Evolutionary conservation across 129 eudicot genomes (phyloP).

Genomic region (Saussurea involucrata): DNA sequence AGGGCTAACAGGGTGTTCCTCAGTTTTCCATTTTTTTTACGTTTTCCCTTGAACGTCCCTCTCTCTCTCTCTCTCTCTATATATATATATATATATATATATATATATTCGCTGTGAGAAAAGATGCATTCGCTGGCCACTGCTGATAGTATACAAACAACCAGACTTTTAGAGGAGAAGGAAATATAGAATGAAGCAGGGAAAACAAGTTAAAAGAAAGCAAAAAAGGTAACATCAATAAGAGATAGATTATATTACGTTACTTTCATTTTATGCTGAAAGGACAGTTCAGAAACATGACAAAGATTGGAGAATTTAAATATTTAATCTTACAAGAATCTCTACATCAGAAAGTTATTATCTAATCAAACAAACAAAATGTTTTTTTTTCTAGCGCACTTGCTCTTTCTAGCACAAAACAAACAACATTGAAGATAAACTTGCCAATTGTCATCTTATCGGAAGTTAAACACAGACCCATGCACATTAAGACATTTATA

Average conservation of each 20-base stretch:
- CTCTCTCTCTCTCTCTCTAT: too few species aligned
- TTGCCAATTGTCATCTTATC: neutral
- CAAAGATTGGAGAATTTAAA: neutral
- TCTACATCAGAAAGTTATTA: neutral
- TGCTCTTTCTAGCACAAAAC: neutral
- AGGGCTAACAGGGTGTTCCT: too few species aligned
- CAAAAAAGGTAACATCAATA: neutral
- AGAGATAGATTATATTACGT: neutral
- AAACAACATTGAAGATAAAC: neutral
- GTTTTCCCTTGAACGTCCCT: too few species aligned
- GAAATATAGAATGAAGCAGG: neutral
- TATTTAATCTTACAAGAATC: neutral
- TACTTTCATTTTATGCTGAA: neutral
- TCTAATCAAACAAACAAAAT: neutral
- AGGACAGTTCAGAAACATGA: neutral
- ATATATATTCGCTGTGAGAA: too few species aligned
- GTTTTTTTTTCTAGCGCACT: too few species aligned
- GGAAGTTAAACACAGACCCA: neutral
- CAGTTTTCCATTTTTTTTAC: too few species aligned
- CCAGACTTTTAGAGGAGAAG: neutral
- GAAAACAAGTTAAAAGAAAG: neutral
- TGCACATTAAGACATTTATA: neutral
- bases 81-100: too few species aligned
- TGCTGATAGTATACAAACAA: neutral
- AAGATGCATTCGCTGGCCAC: too few species aligned